A percentile compares a stretch with the other conserved stretches of the same genome.
phyloP scores from a whole-genome alignment of 148 eudicot species.

The Rhododendron ferrugineum region DNA sequence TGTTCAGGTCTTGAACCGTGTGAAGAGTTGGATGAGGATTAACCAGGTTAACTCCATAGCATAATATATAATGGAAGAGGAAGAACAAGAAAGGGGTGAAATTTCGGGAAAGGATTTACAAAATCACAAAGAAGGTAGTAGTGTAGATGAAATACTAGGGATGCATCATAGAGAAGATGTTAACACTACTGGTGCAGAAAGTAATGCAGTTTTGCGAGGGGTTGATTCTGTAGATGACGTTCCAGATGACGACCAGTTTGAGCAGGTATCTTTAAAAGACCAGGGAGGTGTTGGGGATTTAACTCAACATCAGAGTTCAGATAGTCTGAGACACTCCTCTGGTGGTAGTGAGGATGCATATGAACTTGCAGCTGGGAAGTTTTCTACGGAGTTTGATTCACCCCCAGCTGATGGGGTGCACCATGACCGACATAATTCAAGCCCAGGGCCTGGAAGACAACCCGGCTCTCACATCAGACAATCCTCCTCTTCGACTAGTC shows the following conservation, averaged over 20 bases:
- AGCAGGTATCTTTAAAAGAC: slow-evolving; percentile 65
- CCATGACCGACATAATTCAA: slow-evolving; percentile 35
- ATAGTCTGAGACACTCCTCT: slow-evolving; percentile 30
- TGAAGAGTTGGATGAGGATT: slow-evolving; percentile 19
- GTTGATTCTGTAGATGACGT: slow-evolving; percentile 20
- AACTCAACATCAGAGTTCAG: slow-evolving; percentile 23
- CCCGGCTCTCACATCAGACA: slow-evolving; percentile 23
- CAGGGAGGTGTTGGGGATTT: slow-evolving; percentile 22
- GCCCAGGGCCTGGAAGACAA: slow-evolving; percentile 38
- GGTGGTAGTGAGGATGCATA: slow-evolving; percentile 37
- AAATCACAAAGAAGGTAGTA: slow-evolving; percentile 26
- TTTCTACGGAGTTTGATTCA: slow-evolving; percentile 33
- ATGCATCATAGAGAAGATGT: slow-evolving; percentile 22
- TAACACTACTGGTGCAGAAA: slow-evolving; percentile 13
- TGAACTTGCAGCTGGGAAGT: slow-evolving; percentile 35
- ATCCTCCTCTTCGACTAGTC: slow-evolving; percentile 38
- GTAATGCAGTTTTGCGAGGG: slow-evolving; percentile 19
- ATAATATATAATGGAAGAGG: slow-evolving; percentile 51
- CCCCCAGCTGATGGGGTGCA: slow-evolving; percentile 25
- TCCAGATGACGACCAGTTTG: slow-evolving; percentile 63
- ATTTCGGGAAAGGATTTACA: slow-evolving; percentile 25
- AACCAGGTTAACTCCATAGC: slow-evolving; percentile 15
- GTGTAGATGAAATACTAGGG: slow-evolving; percentile 24
- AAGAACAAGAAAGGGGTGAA: slow-evolving; percentile 40
- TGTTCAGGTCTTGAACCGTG: slow-evolving; percentile 25